Percentiles rank a stretch among this genome's conserved stretches.
Conservation (phyloP, 768 basidiomycete genomes). For the Naganishia friedmannii region DNA sequence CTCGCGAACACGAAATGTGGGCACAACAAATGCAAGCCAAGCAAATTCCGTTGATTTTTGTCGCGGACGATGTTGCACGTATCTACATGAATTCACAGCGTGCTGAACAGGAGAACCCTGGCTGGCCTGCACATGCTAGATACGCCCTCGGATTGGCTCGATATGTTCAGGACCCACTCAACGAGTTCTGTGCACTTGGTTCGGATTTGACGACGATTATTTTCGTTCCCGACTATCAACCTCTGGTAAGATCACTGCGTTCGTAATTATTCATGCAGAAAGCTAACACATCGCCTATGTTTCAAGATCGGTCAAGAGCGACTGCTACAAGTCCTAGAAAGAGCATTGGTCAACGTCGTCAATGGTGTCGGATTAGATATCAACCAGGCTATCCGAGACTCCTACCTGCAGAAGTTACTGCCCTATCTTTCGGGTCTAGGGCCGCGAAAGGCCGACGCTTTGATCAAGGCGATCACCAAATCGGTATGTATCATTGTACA, state of each 20-base stretch:
- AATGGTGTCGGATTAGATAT: slow-evolving; percentile 95
- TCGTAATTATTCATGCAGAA: neutral
- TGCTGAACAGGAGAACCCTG: slow-evolving; percentile 75
- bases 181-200: slow-evolving; percentile 88
- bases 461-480: slow-evolving; percentile 69
- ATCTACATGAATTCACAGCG: slow-evolving; percentile 89
- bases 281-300: neutral
- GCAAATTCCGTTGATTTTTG: slow-evolving; percentile 62
- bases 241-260: slow-evolving; percentile 61
- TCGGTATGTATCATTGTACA: slow-evolving; percentile 59
- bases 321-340: slow-evolving; percentile 73
- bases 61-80: slow-evolving; percentile 85
- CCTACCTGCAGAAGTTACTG: slow-evolving; percentile 82
- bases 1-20: slow-evolving; percentile 31
- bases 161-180: slow-evolving; percentile 87
- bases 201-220: slow-evolving; percentile 76
- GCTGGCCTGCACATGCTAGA: slow-evolving; percentile 71
- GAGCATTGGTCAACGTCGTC: slow-evolving; percentile 80
- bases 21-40: slow-evolving; percentile 30
- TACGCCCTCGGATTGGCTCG: slow-evolving; percentile 93
- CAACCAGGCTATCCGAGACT: slow-evolving; percentile 82
- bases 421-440: slow-evolving; percentile 91
- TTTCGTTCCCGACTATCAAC: slow-evolving; percentile 80
- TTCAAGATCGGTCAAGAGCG: slow-evolving; percentile 82
- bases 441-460: slow-evolving; percentile 81